Evolutionary conservation across 371 early-diverging fungal species (phyloP), one percentile per base, ranked within the genome.

Genomic region (Saksenaea vasiformis): DNA sequence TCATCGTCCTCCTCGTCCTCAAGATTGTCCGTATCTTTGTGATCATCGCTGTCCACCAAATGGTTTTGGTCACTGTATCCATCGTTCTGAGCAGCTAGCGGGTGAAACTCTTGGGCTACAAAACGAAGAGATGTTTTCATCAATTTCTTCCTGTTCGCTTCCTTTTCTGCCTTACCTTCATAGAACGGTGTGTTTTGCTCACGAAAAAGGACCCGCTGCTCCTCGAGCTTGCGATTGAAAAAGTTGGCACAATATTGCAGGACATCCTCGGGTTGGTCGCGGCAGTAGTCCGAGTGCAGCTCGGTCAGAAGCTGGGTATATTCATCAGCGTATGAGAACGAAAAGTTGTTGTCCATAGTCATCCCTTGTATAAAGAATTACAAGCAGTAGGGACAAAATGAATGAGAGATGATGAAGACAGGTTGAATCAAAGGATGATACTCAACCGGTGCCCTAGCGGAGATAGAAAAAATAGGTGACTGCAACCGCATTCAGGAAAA

Each of bases 231-330:
- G 58, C 75, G 75, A 70, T 89, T 82, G 75, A 95, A 95, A 75
- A 90, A 92, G 63, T 89, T 85, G 44, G 93, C 88, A 78, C 94
- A 94, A 76, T 92, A 94, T 82, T 93, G 92, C 69, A 90, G 82
- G 58, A 92, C 86, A 75, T 95, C 93, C 54, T 85, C 74, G 26
- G 96, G 76, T 43, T 76, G 72, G 54, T 71, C 69, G 58, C 64
- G 60, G 39, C 64, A 60, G 36, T 67, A 69, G 1, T 60, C 64
- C 41, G 58, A 59, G 57, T 70, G 70, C 36, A 73, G 56, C 43
- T 73, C 74, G 1, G 67, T 68, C 39, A 73, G 64, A 10, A 73
- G 59, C 60, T 73, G 66, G 27, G 72, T 68, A 19, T 71, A 71
- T 61, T 71, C 72, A 44, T 71, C 72, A 34, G 60, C 41, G 27